phyloP scores from a whole-genome alignment of 352 stramenopile genomes.

The Discostella stelligera region DNA sequence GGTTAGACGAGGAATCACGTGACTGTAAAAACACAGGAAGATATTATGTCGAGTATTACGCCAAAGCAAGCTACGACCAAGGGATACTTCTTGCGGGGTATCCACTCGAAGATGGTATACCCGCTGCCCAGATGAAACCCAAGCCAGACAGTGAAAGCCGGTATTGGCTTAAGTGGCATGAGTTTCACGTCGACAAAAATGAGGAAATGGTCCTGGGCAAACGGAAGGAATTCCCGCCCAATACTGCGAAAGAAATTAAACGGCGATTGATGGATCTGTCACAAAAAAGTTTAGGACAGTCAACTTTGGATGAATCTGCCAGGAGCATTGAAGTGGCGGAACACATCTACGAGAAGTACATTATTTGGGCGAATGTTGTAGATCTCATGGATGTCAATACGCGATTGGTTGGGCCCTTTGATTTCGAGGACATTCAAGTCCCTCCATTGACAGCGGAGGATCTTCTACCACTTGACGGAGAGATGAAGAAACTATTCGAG shows the following conservation, averaged over 20 bases:
- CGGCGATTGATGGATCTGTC: constrained; percentile 20
- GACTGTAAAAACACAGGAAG: constrained; percentile 24
- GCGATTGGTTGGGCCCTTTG: constrained; percentile 35
- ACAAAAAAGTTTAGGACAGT: not conserved
- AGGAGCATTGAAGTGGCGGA: not conserved
- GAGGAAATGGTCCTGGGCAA: constrained; percentile 36
- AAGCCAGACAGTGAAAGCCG: constrained; percentile 28
- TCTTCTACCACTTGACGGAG: not conserved
- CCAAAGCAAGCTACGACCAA: constrained; percentile 36
- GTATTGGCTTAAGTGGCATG: constrained; percentile 44
- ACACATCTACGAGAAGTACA: constrained; percentile 21
- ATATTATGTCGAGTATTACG: constrained; percentile 53
- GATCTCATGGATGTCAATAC: constrained; percentile 33
- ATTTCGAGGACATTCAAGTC: constrained; percentile 30
- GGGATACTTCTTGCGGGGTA: constrained; percentile 46
- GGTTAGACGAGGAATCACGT: constrained; percentile 8
- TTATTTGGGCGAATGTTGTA: constrained; percentile 24
- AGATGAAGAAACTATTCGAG: constrained; percentile 10
- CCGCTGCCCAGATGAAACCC: constrained; percentile 35
- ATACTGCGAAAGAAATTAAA: constrained; percentile 19
- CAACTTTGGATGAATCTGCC: not conserved
- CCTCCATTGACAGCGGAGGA: constrained; percentile 8
- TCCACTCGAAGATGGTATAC: constrained; percentile 50
- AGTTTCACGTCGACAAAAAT: constrained; percentile 27
- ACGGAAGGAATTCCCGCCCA: constrained; percentile 38